Evolutionary conservation across 768 basidiomycete species (phyloP).

Genomic region (Scleroderma bovista): DNA sequence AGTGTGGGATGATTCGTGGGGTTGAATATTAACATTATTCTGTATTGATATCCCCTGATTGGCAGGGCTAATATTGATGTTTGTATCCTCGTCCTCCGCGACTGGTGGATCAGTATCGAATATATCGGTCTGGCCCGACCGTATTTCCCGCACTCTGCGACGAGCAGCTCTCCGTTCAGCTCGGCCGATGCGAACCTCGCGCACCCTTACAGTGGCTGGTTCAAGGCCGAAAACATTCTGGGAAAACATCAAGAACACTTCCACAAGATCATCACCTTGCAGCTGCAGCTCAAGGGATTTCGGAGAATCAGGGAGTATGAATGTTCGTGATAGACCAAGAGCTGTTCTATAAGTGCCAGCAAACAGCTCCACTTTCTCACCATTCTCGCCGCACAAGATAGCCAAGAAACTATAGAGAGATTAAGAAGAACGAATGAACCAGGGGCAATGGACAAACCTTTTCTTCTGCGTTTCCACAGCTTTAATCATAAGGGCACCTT

Average conservation of each 20-base stretch:
- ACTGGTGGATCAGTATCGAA: slow-evolving; percentile 41
- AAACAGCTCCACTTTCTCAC: slow-evolving; percentile 91
- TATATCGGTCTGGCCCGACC: slow-evolving; percentile 42
- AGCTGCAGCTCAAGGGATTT: slow-evolving; percentile 81
- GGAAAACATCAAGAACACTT: slow-evolving; percentile 85
- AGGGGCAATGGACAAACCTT: slow-evolving; percentile 44
- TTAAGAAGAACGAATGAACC: not conserved
- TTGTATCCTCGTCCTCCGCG: slow-evolving; percentile 46
- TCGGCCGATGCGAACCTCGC: slow-evolving; percentile 86
- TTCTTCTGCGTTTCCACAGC: slow-evolving; percentile 87
- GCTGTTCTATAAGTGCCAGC: slow-evolving; percentile 90
- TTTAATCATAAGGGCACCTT: slow-evolving; percentile 76
- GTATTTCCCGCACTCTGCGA: slow-evolving; percentile 66
- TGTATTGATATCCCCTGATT: slow-evolving; percentile 29
- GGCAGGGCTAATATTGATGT: slow-evolving; percentile 54
- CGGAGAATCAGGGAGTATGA: slow-evolving; percentile 88
- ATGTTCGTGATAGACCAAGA: slow-evolving; percentile 84
- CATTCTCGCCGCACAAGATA: slow-evolving; percentile 87
- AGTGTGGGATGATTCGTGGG: slow-evolving; percentile 17
- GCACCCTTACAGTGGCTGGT: slow-evolving; percentile 89
- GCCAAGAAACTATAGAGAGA: slow-evolving; percentile 69
- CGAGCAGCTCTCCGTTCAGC: slow-evolving; percentile 83
- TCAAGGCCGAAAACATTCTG: slow-evolving; percentile 92
- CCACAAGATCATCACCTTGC: slow-evolving; percentile 89
- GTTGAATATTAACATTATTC: slow-evolving; percentile 22